These are phyloP conservation scores for Penicillium paxilli DNA, from an alignment of 495 filamentous ascomycete genomes.

Conservation along the genomic window DNA sequence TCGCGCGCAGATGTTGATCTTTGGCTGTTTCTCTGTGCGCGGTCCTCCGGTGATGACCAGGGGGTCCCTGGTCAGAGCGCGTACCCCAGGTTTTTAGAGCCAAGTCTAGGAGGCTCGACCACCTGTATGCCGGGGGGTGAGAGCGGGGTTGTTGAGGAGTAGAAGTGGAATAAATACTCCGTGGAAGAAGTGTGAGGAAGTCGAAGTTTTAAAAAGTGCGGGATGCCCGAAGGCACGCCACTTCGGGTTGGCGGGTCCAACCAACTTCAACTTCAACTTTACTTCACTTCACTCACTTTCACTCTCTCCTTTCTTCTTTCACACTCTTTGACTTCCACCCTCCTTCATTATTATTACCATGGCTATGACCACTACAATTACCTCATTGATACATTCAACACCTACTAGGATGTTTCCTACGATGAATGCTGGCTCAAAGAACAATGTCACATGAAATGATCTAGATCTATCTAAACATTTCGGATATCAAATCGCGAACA, in stretches of 20 bases:
- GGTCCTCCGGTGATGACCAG: background rate
- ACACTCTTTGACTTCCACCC: background rate
- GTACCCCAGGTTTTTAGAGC: background rate
- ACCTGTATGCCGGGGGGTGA: background rate
- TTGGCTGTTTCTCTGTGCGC: background rate
- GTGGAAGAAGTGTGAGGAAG: background rate
- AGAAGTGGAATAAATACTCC: too few species aligned
- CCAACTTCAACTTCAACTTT: too few species aligned
- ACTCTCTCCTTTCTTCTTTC: background rate
- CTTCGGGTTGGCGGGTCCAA: conserved; percentile 2
- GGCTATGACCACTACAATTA: too few species aligned
- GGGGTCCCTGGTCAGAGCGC: background rate
- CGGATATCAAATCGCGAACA: conserved; percentile 37
- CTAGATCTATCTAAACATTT: conserved; percentile 17
- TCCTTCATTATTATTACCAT: too few species aligned
- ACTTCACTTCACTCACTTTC: background rate
- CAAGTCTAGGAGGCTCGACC: background rate
- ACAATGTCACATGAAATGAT: conserved; percentile 7
- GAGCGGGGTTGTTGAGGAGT: background rate
- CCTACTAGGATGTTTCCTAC: too few species aligned
- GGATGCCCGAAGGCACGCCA: background rate
- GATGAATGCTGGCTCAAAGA: background rate
- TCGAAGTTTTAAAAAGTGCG: conserved; percentile 2
- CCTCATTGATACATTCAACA: too few species aligned
- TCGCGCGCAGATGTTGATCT: too few species aligned